phyloP scores from a whole-genome alignment of 805 yeast species.

The Kregervanrija pseudodelftensis region DNA sequence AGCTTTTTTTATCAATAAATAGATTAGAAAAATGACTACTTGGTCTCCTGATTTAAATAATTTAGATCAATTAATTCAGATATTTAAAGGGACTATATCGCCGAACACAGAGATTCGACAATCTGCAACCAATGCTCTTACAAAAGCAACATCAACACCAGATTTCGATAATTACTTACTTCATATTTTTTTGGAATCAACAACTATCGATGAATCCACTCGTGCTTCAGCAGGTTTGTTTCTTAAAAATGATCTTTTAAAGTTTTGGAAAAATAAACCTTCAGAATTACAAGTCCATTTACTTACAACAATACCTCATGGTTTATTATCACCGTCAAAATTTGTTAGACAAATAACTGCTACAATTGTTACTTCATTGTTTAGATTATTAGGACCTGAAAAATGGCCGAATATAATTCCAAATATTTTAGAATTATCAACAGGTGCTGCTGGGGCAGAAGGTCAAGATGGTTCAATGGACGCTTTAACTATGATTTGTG shows the following conservation, averaged over 20 bases:
- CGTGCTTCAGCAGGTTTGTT: conserved; percentile 87
- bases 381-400: conserved; percentile 55
- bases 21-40: conserved; percentile 28
- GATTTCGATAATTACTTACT: conserved; percentile 79
- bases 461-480: conserved; percentile 71
- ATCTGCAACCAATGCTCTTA: conserved; percentile 67
- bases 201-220: conserved; percentile 41
- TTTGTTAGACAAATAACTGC: conserved; percentile 85
- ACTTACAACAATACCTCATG: conserved; percentile 31
- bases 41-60: conserved; percentile 69
- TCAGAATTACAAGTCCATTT: conserved; percentile 28
- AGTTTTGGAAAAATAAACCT: conserved; percentile 25
- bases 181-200: conserved; percentile 54
- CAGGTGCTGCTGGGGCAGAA: conserved; percentile 34
- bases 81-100: conserved; percentile 69
- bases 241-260: conserved; percentile 68
- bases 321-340: conserved; percentile 46
- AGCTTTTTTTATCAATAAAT: not conserved
- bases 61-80: conserved; percentile 54
- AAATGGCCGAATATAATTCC: conserved; percentile 74
- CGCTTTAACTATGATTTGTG: conserved; percentile 83
- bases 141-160: conserved; percentile 60
- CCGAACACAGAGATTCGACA: conserved; percentile 45
- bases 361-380: conserved; percentile 77
- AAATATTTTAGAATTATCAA: conserved; percentile 56